Evolutionary conservation across 2,329 filamentous ascomycete species (phyloP), one percentile per base, ranked within the genome.

Genomic region (Davidsoniella neocaledoniae): DNA sequence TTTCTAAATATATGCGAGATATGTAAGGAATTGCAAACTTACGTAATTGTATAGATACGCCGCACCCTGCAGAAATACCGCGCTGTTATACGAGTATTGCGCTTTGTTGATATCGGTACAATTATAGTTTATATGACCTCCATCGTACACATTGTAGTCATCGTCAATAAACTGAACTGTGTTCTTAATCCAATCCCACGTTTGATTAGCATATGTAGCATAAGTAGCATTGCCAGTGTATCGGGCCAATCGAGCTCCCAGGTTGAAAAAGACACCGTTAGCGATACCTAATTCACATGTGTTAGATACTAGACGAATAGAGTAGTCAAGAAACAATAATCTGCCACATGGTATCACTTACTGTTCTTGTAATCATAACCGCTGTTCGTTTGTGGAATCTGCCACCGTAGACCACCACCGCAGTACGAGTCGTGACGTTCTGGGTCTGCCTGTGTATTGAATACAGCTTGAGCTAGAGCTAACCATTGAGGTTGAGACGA

Each of bases 351-450:
- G 33, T 23, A 19, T 25, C 19, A 61, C 64, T 29, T 61, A 71
- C 68, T 72, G 59, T 80, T 80, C 62, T 80, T 91, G 69, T 88
- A 87, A 58, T 79, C 73, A 62, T 84, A 91, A 21, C 85, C 85
- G 26, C 69, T 71, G 59, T 88, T 86, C 56, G 81, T 79, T 1
- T 74, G 68, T 51, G 79, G 84, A 53, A 90, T 82, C 66, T 91
- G 84, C 82, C 83, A 86, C 57, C 82, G 70, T 56, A 88, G 59
- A 8, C 83, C 84, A 55, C 83, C 83, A 19, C 70, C 68, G 57
- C 84, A 88, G 2, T 68, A 69, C 0, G 69, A 61, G 5, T 70
- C 73, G 58, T 86, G 80, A 66, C 84, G 83, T 41, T 80, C 71
- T 10, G 70, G 65, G 43, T 64, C 57, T 0, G 73, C 76, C 52